phyloP scores from a whole-genome alignment of 345 rosid species.

The Arabidopsis suecica region DNA sequence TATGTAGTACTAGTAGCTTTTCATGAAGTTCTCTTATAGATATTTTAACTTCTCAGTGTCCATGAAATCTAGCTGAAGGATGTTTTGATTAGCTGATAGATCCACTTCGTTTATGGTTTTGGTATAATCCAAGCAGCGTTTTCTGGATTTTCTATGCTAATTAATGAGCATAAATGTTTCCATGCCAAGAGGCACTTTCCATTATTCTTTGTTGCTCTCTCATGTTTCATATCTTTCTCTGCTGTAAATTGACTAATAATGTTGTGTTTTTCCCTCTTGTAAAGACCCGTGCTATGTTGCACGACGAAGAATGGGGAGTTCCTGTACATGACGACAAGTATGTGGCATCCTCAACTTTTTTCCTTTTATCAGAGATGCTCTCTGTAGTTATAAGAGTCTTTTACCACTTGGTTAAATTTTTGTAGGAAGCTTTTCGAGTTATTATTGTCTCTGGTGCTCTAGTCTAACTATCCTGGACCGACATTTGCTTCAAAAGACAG shows the following conservation, averaged over 20 bases:
- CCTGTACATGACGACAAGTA: conserved; percentile 88
- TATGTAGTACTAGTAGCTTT: not conserved
- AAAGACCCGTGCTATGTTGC: conserved; percentile 64
- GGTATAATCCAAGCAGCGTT: not conserved
- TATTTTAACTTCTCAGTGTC: not conserved
- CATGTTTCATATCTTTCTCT: conserved; percentile 6
- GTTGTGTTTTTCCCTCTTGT: conserved; percentile 11
- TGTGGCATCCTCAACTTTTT: conserved; percentile 30
- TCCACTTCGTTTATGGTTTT: not conserved
- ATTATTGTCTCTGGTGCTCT: conserved; percentile 81
- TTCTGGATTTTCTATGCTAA: not conserved
- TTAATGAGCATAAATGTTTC: not conserved
- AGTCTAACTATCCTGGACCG: conserved; percentile 83
- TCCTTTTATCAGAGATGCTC: not conserved
- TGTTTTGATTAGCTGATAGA: conserved; percentile 1
- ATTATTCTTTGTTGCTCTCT: conserved; percentile 2
- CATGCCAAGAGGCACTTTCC: not conserved
- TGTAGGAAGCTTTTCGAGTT: conserved; percentile 84
- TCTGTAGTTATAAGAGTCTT: conserved; percentile 20
- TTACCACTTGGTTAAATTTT: conserved; percentile 24
- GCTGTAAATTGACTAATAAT: not conserved
- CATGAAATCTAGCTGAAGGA: not conserved
- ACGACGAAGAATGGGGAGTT: conserved; percentile 96
- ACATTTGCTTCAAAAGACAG: conserved; percentile 73
- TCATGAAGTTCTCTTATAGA: conserved; percentile 3